A percentile compares a stretch with the other conserved stretches of the same genome.
phyloP scores from a whole-genome alignment of 169 alveolate genomes.

The Theileria annulata region DNA sequence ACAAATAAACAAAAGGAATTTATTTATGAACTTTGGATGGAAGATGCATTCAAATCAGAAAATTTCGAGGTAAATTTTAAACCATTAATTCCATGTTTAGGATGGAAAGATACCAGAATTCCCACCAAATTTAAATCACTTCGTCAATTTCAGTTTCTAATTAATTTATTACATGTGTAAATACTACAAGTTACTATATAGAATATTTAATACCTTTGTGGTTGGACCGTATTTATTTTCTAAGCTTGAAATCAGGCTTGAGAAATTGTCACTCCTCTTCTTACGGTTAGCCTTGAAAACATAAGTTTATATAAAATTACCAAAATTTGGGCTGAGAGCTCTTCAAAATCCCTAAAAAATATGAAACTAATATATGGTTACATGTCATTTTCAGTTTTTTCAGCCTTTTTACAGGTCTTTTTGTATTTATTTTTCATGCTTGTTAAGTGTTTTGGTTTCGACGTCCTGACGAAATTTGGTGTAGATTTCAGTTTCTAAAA shows the following conservation, averaged over 20 bases:
- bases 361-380: background rate
- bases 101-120: conserved; percentile 63
- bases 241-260: conserved; percentile 39
- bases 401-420: conserved; percentile 30
- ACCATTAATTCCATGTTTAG: conserved; percentile 4
- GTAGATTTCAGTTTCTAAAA: conserved; percentile 55
- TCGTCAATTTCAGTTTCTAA: conserved; percentile 44
- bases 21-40: conserved; percentile 63
- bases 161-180: background rate
- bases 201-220: background rate
- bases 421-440: conserved; percentile 39
- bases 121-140: conserved; percentile 32
- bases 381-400: conserved; percentile 35
- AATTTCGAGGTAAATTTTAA: conserved; percentile 44
- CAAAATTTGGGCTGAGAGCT: conserved; percentile 58
- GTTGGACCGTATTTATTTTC: conserved; percentile 45
- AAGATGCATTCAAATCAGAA: conserved; percentile 43
- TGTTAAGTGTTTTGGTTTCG: conserved; percentile 18
- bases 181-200: background rate
- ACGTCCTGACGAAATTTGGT: conserved; percentile 27
- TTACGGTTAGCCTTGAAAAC: conserved; percentile 54
- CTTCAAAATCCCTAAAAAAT: conserved; percentile 49
- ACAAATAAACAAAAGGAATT: conserved; percentile 8
- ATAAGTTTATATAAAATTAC: background rate
- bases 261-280: conserved; percentile 32